Base-by-base conservation (phyloP, 2,329 filamentous ascomycete genomes). In the Cercospora brassicicola region DNA sequence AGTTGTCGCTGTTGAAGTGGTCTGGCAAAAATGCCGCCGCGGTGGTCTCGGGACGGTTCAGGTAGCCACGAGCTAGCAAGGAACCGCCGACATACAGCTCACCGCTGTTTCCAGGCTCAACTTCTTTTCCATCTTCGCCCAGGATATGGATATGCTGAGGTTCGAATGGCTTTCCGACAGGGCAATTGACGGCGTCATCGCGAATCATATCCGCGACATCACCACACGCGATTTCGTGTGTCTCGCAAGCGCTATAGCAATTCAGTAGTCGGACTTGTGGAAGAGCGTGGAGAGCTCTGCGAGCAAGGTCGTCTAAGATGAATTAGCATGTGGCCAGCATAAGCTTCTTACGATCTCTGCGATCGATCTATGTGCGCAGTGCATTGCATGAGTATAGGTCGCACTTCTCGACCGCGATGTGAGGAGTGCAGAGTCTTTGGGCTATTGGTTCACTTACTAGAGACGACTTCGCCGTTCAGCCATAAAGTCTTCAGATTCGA, bases 381-480 rank as follows among this genome's bases (percentile, higher is more conserved):
- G 8, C 18, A 23, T 11, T 20, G 20, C 42, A 18, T 48, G n/a
- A 10, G 8, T 3, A 5, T 26, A 20, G 18, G 18, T 4, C 45
- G 18, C 18, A 51, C 9, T 51, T 51, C 20, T 13, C 4, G 3
- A 11, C 26, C 10, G 45, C 48, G 36, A 53, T 4, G 20, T 10
- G 48, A 3, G 48, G 48, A 53, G 18, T 15, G 18, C 7, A 5
- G 18, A 26, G 20, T 23, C 8, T 51, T 26, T 13, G 48, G 11
- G 48, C 20, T 2, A 15, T 51, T 13, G 48, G 48, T 13, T 26
- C 23, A 55, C 48, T 55, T 55, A 55, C 48, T 55, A 15, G 23
- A 92, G 62, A 94, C 91, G 1, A 94, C 91, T 79, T 94, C 91
- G 60, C 91, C 91, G 73, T 94, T 94, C 31, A 94, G 83, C 91